Evolutionary conservation across 164 flowering plant species (phyloP), one percentile per base, ranked within the genome.

Genomic region (Cinnamomum micranthum): DNA sequence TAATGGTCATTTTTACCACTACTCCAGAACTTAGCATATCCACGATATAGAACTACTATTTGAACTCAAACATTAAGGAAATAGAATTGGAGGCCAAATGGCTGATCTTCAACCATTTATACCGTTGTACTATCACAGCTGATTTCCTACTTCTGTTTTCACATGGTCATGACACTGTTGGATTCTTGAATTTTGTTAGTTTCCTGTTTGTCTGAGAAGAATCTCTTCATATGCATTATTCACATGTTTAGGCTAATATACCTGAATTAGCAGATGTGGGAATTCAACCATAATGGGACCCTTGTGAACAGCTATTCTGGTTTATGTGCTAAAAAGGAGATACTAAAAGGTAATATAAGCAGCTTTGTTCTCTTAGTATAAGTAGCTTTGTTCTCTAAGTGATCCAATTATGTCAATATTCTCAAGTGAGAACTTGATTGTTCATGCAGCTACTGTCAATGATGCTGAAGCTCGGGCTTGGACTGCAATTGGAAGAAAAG

Each of bases 401-500:
- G 6, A 50, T 10, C 62, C 33, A 55, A 19, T n/a, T 14, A 35
- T 22, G 4, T 35, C 13, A 24, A 71, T 69, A 59, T 2, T 74
- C 50, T 14, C 50, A 27, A 14, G 63, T 28, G 25, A 20, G 31
- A 67, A 25, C 63, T 25, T 19, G 59, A 64, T 59, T 83, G 35
- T 41, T 73, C 17, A 14, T 82, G 79, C 86, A 91, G 93, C 76
- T 74, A 78, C 81, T 59, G 80, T 65, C 19, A 79, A 13, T 35
- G 69, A 85, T 27, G 75, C 71, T 7, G 95, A 94, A 51, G 67
- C 80, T 75, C 97, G 95, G 13, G 81, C 94, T 70, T 95, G 98
- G 98, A 76, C 90, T 74, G 95, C 98, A 10, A 88, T 90, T 22
- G 98, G 97, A 80, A 85, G 84, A 81, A 78, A 22, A 89, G 96